Conservation (phyloP, 495 filamentous ascomycete genomes). For the Aspergillus wentii region DNA sequence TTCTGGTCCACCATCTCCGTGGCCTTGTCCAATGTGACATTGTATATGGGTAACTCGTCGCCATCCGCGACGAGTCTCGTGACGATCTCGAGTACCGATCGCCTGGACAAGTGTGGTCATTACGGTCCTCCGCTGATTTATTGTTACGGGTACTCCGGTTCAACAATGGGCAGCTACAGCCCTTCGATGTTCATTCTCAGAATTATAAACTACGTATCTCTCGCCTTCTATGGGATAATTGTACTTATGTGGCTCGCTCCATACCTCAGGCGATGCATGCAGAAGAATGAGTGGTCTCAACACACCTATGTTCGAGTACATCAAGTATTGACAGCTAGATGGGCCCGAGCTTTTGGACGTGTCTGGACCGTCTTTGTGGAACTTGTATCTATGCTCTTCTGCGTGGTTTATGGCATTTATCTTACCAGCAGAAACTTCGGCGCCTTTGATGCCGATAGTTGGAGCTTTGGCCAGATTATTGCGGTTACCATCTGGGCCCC, state of each 20-base stretch:
- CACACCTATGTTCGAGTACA: neutral
- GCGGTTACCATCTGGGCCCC: conserved; percentile 5
- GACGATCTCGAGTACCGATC: neutral
- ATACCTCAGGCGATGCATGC: neutral
- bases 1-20: conserved; percentile 1
- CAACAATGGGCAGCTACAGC: no score
- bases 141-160: no score
- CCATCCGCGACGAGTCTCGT: neutral
- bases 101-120: neutral
- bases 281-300: neutral
- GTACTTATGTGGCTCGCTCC: neutral
- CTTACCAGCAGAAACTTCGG: no score
- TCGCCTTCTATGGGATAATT: neutral
- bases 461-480: conserved; percentile 6
- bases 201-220: neutral
- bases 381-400: no score
- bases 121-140: no score
- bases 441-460: neutral
- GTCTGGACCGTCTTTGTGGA: neutral
- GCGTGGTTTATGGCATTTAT: no score
- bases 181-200: no score
- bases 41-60: neutral
- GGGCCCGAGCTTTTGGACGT: neutral
- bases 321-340: neutral
- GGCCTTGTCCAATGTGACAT: neutral